These are phyloP conservation scores for Poteriospumella lacustris DNA, from an alignment of 108 stramenopile species.

Conservation along the genomic window DNA sequence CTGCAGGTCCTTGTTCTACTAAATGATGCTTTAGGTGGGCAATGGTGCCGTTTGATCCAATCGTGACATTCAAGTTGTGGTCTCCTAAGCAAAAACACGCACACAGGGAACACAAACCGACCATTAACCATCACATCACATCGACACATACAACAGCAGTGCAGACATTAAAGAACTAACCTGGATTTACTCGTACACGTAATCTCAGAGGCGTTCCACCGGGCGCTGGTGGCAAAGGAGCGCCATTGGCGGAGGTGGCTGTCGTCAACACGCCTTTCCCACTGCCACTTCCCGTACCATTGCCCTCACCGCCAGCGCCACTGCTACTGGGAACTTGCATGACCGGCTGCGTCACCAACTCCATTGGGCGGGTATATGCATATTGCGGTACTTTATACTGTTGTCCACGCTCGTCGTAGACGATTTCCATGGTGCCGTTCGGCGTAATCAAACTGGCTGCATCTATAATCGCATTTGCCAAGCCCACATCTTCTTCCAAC, in stretches of 20 bases:
- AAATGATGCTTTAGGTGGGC: neutral
- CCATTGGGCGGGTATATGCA: neutral
- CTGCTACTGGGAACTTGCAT: neutral
- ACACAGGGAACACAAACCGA: neutral
- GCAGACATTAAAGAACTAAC: neutral
- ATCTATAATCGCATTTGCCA: conserved; percentile 18
- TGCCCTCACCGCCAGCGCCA: neutral
- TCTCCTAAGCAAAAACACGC: neutral
- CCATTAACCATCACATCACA: neutral
- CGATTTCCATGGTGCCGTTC: neutral
- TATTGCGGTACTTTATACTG: conserved; percentile 12
- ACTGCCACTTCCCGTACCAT: neutral
- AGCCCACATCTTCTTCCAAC: neutral
- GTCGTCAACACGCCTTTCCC: neutral
- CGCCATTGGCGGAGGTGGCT: neutral
- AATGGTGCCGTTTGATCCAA: neutral
- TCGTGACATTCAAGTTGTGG: neutral
- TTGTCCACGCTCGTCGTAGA: neutral
- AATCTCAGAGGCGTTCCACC: neutral
- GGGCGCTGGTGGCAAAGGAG: neutral
- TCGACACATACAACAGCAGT: neutral
- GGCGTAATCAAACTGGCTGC: neutral
- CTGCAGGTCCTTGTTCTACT: neutral
- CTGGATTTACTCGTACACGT: neutral
- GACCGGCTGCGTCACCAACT: too few species aligned